A percentile compares a stretch with the other conserved stretches of the same genome.
These are phyloP conservation scores for Fusarium humuli DNA, from an alignment of 2,329 filamentous ascomycete genomes.

Conservation along the genomic window DNA sequence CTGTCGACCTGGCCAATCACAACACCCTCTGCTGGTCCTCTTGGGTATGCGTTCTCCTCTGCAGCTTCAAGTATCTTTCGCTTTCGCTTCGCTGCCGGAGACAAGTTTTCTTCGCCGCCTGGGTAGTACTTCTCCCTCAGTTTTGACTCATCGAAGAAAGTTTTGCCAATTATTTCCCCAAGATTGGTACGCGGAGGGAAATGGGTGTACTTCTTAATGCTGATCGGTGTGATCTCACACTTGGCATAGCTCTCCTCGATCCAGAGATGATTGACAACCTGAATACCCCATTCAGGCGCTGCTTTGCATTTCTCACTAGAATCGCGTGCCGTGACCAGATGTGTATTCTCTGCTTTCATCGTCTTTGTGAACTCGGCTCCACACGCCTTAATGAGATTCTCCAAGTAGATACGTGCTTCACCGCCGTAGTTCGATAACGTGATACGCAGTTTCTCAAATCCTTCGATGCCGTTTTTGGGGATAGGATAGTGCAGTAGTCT, in stretches of 20 bases:
- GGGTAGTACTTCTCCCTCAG: constrained; percentile 76
- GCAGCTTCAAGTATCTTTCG: constrained; percentile 63
- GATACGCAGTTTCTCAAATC: constrained; percentile 81
- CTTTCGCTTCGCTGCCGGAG: constrained; percentile 59
- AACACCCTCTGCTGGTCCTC: constrained; percentile 61
- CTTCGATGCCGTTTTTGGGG: constrained; percentile 79
- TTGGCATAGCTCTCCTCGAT: constrained; percentile 96
- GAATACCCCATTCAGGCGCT: constrained; percentile 90
- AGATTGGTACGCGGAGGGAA: constrained; percentile 93
- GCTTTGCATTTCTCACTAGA: constrained; percentile 94
- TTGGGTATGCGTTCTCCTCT: constrained; percentile 62
- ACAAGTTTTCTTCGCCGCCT: constrained; percentile 65
- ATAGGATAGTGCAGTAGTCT: constrained; percentile 92
- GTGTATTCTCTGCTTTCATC: constrained; percentile 94
- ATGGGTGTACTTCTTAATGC: constrained; percentile 81
- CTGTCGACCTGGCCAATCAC: constrained; percentile 56
- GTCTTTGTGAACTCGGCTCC: constrained; percentile 94
- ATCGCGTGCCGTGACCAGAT: constrained; percentile 90
- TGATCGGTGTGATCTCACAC: constrained; percentile 79
- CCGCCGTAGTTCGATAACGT: constrained; percentile 97
- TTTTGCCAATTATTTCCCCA: constrained; percentile 92
- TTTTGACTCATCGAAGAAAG: constrained; percentile 74
- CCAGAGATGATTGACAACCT: constrained; percentile 95
- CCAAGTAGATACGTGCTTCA: constrained; percentile 90
- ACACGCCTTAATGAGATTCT: constrained; percentile 86